Evolutionary conservation across 352 stramenopile genomes (phyloP).

Genomic region (Globisporangium paroecandrum): DNA sequence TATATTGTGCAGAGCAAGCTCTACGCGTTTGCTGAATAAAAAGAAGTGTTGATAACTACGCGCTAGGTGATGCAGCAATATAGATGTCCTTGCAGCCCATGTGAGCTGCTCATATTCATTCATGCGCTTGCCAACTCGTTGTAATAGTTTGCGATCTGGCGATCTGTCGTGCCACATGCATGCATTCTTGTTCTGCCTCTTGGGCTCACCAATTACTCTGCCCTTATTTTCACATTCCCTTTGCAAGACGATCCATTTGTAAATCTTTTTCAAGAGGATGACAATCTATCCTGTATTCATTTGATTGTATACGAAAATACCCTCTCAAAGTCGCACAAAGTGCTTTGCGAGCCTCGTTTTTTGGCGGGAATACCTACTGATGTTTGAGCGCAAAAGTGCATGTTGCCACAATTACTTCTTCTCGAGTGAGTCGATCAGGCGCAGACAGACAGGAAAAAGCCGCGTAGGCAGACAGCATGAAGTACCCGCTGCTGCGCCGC

Average conservation of each 20-base stretch:
- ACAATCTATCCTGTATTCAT: too few species aligned
- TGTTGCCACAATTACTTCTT: slow-evolving; percentile 6
- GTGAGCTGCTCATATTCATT: background rate
- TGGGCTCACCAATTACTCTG: background rate
- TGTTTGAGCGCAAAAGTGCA: slow-evolving; percentile 1
- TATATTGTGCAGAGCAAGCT: slow-evolving; percentile 78
- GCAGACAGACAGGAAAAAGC: background rate
- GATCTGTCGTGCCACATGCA: background rate
- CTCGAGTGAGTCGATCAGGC: background rate
- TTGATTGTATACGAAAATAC: background rate
- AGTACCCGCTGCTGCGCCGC: slow-evolving; percentile 57
- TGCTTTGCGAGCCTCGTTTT: background rate
- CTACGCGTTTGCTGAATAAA: slow-evolving; percentile 53
- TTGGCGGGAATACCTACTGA: slow-evolving; percentile 12
- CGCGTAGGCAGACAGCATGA: slow-evolving; percentile 29
- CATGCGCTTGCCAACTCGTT: background rate
- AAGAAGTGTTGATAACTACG: background rate
- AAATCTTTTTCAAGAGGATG: background rate
- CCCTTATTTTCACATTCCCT: background rate
- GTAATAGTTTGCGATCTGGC: background rate
- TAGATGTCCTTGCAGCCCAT: background rate
- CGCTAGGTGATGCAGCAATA: too few species aligned
- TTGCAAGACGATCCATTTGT: background rate
- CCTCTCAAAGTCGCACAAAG: background rate
- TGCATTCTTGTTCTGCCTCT: slow-evolving; percentile 5